Evolutionary conservation across 176 grass and related monocot genomes (phyloP), one percentile per base, ranked within the genome.

Genomic region (Pontederia crassipes): DNA sequence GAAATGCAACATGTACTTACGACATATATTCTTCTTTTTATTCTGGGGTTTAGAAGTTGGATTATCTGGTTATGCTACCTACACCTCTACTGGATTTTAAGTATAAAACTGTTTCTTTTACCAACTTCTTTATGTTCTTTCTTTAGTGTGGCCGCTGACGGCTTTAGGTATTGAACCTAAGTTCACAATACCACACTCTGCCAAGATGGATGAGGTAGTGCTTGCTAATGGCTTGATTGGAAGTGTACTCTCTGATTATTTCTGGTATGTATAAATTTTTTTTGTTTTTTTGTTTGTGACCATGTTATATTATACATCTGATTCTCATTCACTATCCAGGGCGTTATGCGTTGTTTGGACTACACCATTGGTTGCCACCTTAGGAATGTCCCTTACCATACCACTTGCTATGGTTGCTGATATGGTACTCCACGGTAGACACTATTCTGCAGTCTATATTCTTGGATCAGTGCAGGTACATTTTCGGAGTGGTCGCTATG

Each of bases 341-440:
- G 93, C 93, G 55, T 81, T 98, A 32, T 92, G 83, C 27, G 93
- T 98, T 61, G 87, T 92, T 65, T 98, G 93, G 93, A 98, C 93
- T 24, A 98, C 77, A 63, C 93, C 93, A 17, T 71, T 98, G 75
- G 93, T 98, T 56, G 93, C 87, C 51, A 98, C 93, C 14, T 75
- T 98, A 57, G 93, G 93, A 75, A 98, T 92, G 87, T 98, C 87
- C 12, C 84, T 98, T 64, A 98, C 87, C 64, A 98, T 98, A 62
- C 93, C 87, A 66, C 64, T 98, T 58, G 93, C 93, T 0, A 98
- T 92, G 93, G 76, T 92, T 73, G 93, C 93, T 68, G 93, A 98
- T 63, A 98, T 98, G 84, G 51, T 98, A 26, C 59, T 98, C 77
- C 93, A 98, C 11, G 93, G 93, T 40, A 84, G 84, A 28, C 93